These are phyloP conservation scores for Erysiphe pulchra DNA, from an alignment of 2,329 filamentous ascomycete species.

Conservation along the genomic window DNA sequence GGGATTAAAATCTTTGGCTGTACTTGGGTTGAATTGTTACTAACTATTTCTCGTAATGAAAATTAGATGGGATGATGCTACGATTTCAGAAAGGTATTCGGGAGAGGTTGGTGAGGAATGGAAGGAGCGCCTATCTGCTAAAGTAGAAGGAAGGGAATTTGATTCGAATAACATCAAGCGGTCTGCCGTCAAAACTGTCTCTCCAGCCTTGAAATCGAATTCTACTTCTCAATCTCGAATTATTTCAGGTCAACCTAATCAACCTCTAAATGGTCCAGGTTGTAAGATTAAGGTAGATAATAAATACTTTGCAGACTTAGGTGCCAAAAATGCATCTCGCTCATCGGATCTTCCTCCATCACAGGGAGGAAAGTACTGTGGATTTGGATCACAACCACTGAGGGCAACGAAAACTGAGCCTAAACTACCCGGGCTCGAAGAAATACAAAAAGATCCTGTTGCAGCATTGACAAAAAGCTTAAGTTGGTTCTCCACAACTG, in stretches of 20 bases:
- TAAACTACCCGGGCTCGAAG: constrained; percentile 45
- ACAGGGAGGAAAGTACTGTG: constrained; percentile 77
- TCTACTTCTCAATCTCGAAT: constrained; percentile 7
- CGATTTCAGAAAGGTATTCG: constrained; percentile 74
- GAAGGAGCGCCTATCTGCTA: constrained; percentile 70
- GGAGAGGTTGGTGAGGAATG: constrained; percentile 82
- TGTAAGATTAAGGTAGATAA: constrained; percentile 44
- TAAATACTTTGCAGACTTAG: constrained; percentile 69
- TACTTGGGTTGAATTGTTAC: not conserved
- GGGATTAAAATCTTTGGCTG: too few relatives aligned
- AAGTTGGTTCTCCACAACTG: constrained; percentile 75
- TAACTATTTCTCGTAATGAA: not conserved
- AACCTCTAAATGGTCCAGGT: constrained; percentile 11
- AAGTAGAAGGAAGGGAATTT: constrained; percentile 72
- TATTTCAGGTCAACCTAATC: constrained; percentile 6
- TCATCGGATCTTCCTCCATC: constrained; percentile 53
- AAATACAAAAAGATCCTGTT: constrained; percentile 76
- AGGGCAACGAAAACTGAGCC: constrained; percentile 21
- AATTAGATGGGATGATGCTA: constrained; percentile 44
- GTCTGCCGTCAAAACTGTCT: constrained; percentile 1
- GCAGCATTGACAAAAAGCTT: constrained; percentile 77
- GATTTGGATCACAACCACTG: constrained; percentile 53
- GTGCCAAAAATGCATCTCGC: constrained; percentile 55
- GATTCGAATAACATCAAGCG: constrained; percentile 22
- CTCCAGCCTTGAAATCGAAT: not conserved